A percentile compares a stretch with the other conserved stretches of the same genome.
Conservation (phyloP, 2,329 filamentous ascomycete genomes). For the Neofusicoccum laricinum region DNA sequence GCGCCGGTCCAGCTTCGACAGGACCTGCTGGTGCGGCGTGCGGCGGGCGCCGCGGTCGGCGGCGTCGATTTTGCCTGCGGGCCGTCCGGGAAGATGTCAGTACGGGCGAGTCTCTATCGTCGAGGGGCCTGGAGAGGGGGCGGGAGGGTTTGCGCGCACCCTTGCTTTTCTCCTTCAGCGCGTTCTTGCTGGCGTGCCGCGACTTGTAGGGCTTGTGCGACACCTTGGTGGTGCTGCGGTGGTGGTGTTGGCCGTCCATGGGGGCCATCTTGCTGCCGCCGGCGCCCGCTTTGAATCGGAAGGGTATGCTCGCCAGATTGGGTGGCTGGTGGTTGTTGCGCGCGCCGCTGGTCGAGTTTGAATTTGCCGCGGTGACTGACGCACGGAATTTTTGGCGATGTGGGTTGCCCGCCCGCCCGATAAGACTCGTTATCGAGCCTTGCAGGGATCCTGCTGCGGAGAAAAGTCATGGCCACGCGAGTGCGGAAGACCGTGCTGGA, state of each 20-base stretch:
- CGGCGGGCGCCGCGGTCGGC: constrained; percentile 73
- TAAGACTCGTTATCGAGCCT: constrained; percentile 9
- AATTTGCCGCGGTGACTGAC: neutral
- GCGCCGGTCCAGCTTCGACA: constrained; percentile 93
- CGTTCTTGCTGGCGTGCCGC: constrained; percentile 82
- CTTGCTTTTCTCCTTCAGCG: constrained; percentile 80
- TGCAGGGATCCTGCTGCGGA: neutral
- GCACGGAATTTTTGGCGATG: constrained; percentile 16
- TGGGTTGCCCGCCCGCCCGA: neutral
- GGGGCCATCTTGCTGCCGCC: constrained; percentile 67
- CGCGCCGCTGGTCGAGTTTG: neutral
- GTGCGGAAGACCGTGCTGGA: neutral
- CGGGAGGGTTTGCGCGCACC: constrained; percentile 51
- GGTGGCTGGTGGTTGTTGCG: neutral
- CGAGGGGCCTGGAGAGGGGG: too few species aligned
- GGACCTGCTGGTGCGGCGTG: constrained; percentile 91
- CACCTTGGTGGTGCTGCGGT: constrained; percentile 88
- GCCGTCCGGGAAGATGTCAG: neutral
- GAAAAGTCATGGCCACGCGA: neutral
- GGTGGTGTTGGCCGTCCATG: constrained; percentile 69
- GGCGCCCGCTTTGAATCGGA: constrained; percentile 79
- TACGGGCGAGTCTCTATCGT: too few species aligned
- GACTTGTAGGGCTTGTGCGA: constrained; percentile 91
- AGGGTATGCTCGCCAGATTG: constrained; percentile 50
- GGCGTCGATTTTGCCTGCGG: constrained; percentile 72